Conservation (phyloP, 805 yeast genomes). For the Suhomyces tanzawaensis region DNA sequence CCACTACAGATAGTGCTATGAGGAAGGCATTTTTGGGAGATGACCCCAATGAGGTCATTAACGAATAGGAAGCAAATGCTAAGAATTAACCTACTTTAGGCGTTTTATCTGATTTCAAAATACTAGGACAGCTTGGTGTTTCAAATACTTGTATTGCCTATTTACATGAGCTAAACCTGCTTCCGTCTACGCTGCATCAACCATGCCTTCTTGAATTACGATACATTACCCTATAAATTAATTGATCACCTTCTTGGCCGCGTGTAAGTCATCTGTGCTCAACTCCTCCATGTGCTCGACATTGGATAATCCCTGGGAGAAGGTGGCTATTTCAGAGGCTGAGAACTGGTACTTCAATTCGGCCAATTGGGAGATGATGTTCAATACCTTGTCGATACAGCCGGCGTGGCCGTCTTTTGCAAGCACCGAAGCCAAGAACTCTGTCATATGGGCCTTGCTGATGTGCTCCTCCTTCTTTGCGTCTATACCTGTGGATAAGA, state of each 20-base stretch:
- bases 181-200: too few relatives aligned
- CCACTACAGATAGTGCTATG: conserved; percentile 49
- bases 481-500: conserved; percentile 52
- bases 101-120: too few relatives aligned
- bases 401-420: conserved; percentile 41
- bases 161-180: too few relatives aligned
- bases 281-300: conserved; percentile 47
- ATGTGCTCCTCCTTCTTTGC: conserved; percentile 41
- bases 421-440: conserved; percentile 31
- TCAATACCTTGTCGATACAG: conserved; percentile 56
- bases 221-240: neutral
- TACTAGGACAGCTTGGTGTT: too few relatives aligned
- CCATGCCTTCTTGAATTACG: too few relatives aligned
- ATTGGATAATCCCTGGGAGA: conserved; percentile 34
- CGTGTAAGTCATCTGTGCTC: conserved; percentile 52
- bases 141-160: too few relatives aligned
- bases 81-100: too few relatives aligned
- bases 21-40: conserved; percentile 45
- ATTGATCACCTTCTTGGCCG: conserved; percentile 44
- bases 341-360: conserved; percentile 43
- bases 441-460: conserved; percentile 30
- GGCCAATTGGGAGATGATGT: conserved; percentile 47
- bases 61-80: too few relatives aligned
- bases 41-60: conserved; percentile 47
- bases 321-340: conserved; percentile 36